These are phyloP conservation scores for Aspergillus sparsus DNA, from an alignment of 495 filamentous ascomycete species.

Conservation along the genomic window DNA sequence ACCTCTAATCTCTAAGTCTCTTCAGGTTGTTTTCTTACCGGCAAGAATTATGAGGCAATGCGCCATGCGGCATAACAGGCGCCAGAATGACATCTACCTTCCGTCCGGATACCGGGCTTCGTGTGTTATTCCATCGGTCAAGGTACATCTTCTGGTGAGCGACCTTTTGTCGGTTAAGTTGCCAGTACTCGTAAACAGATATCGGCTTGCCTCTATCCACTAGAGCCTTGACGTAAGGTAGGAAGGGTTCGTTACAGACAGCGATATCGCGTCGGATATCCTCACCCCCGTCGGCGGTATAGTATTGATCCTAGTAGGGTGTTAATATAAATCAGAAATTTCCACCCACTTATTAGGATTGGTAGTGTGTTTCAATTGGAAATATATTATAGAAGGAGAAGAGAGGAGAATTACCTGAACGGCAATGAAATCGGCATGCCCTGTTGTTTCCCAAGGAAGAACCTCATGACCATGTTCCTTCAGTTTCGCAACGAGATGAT, in stretches of 20 bases:
- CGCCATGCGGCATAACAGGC: slow-evolving; percentile 48
- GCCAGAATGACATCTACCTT: slow-evolving; percentile 64
- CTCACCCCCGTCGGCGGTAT: slow-evolving; percentile 55
- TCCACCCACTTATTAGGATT: neutral
- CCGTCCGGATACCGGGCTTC: slow-evolving; percentile 42
- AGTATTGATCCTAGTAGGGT: slow-evolving; percentile 44
- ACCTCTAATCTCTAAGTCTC: too few relatives aligned
- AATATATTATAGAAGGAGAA: neutral
- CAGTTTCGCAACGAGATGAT: slow-evolving; percentile 36
- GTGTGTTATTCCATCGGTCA: slow-evolving; percentile 51
- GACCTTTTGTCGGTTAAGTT: slow-evolving; percentile 53
- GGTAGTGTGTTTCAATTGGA: neutral
- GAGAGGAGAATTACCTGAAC: neutral
- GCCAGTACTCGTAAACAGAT: slow-evolving; percentile 56
- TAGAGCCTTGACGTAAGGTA: slow-evolving; percentile 49
- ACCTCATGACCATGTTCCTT: slow-evolving; percentile 47
- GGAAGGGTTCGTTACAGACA: slow-evolving; percentile 51
- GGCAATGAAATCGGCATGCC: slow-evolving; percentile 45
- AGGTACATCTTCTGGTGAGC: slow-evolving; percentile 55
- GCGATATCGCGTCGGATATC: slow-evolving; percentile 52
- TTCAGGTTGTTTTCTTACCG: neutral
- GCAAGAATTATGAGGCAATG: slow-evolving; percentile 42
- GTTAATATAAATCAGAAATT: neutral
- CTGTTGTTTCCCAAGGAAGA: slow-evolving; percentile 44
- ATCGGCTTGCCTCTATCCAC: slow-evolving; percentile 50